Evolutionary conservation across 495 filamentous ascomycete species (phyloP).

Genomic region (Lasiosphaeria hispida): DNA sequence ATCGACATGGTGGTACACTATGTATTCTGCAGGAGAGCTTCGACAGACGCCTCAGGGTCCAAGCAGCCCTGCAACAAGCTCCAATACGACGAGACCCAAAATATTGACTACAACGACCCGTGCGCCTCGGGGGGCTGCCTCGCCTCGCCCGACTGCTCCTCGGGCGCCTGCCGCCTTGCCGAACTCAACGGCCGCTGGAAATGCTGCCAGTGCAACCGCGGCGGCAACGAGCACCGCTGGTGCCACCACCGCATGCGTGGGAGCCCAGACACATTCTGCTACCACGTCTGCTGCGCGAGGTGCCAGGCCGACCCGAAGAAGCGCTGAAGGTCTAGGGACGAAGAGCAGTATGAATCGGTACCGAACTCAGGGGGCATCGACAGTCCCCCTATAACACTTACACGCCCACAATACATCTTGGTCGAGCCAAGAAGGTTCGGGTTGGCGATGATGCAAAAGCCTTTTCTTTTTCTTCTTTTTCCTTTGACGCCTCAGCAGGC

Average conservation of each 20-base stretch:
- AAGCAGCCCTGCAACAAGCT: constrained; percentile 20
- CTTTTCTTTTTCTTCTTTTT: no score
- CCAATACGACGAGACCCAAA: constrained; percentile 27
- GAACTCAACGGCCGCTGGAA: constrained; percentile 38
- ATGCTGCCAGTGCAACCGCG: constrained; percentile 43
- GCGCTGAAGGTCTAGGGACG: neutral
- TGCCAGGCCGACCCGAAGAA: constrained; percentile 24
- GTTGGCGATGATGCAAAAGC: no score
- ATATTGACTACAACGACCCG: constrained; percentile 37
- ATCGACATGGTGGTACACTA: constrained; percentile 44
- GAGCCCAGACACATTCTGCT: constrained; percentile 47
- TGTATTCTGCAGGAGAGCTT: constrained; percentile 35
- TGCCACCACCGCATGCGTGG: constrained; percentile 34
- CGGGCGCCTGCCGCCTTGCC: constrained; percentile 34
- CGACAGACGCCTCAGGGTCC: constrained; percentile 17
- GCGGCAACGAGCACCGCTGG: constrained; percentile 38
- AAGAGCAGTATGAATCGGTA: neutral
- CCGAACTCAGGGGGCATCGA: neutral
- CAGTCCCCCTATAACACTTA: no score
- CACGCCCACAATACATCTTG: no score
- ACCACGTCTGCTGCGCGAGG: constrained; percentile 30
- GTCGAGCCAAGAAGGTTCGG: no score
- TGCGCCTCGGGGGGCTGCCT: constrained; percentile 44
- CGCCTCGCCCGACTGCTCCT: constrained; percentile 38
- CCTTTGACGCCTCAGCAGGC: no score